Base-by-base conservation (phyloP, 208 protist genomes). In the Leishmania mexicana region DNA sequence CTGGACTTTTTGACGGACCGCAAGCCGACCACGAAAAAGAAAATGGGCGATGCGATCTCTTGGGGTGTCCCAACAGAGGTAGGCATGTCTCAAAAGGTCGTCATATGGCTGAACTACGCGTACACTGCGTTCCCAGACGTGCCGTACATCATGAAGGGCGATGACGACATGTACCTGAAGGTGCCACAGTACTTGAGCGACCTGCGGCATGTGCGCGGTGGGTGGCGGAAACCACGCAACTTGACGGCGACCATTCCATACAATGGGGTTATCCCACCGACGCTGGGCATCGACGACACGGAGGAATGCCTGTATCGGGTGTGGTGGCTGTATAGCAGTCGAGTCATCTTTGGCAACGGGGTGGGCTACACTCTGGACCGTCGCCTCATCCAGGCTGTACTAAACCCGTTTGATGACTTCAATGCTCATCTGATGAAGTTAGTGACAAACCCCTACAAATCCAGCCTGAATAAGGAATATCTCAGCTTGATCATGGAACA, bases 121-220 rank as follows among this genome's bases (percentile, higher is more conserved):
- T 54, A 54, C 51, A 54, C 51, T 54, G 51, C 81, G 1, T 91
- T 89, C 38, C 80, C 83, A 57, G 74, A 85, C 53, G 81, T 81
- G 47, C 49, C 58, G 49, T 92, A 85, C 76, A 64, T 92, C 53
- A 85, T 77, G 64, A 92, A 89, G 71, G 81, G 86, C 35, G 88
- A 92, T 51, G 88, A 92, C 80, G 88, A 92, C 80, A 80, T 76
- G 57, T 92, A 88, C 65, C 13, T 89, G 53, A 85, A 83, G 70
- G 86, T 92, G 78, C 89, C 89, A 74, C 86, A 92, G 81, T 88
- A 81, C 51, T 78, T 92, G 45, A 76, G 80, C 53, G 89, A 89
- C 47, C 73, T 90, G n/a, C 83, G 81, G 17, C 78, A 31, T 10
- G 72, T 77, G 7, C 58, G 73, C 7, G 71, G 51, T 7, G 78